These are phyloP conservation scores for Guadua angustifolia DNA, from an alignment of 176 grass and related monocot genomes.

Conservation along the genomic window DNA sequence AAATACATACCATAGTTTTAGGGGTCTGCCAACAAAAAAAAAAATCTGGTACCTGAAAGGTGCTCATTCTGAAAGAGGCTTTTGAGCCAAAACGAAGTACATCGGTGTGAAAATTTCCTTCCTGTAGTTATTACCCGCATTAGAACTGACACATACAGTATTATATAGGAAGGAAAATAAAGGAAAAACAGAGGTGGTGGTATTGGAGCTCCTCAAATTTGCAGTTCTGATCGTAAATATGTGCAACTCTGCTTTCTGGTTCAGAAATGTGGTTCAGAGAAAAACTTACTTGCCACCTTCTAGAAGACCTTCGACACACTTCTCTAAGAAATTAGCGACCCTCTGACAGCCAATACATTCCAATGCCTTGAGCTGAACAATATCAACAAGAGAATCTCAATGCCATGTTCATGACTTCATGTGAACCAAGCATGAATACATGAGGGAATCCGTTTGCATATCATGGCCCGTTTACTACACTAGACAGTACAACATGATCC, in stretches of 20 bases:
- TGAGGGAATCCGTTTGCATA: background rate
- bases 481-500: background rate
- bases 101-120: conserved; percentile 94
- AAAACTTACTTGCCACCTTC: conserved; percentile 86
- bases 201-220: conserved; percentile 39
- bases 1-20: background rate
- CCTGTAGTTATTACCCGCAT: conserved; percentile 50
- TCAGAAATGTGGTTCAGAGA: conserved; percentile 26
- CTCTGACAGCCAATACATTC: conserved; percentile 70
- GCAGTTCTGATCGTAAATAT: background rate
- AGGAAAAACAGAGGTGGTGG: background rate
- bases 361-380: conserved; percentile 78
- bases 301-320: conserved; percentile 83
- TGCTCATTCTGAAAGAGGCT: conserved; percentile 66
- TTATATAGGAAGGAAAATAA: conserved; percentile 12
- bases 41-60: conserved; percentile 30
- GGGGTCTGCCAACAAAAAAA: background rate
- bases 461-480: background rate
- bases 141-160: conserved; percentile 26
- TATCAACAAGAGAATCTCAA: conserved; percentile 29
- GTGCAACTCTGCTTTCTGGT: background rate
- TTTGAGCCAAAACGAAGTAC: conserved; percentile 88
- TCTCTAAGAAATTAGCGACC: conserved; percentile 83
- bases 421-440: conserved; percentile 26
- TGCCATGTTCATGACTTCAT: conserved; percentile 15